Base-by-base conservation (phyloP, 108 stramenopile species). In the Nannochloropsis gaditana region DNA sequence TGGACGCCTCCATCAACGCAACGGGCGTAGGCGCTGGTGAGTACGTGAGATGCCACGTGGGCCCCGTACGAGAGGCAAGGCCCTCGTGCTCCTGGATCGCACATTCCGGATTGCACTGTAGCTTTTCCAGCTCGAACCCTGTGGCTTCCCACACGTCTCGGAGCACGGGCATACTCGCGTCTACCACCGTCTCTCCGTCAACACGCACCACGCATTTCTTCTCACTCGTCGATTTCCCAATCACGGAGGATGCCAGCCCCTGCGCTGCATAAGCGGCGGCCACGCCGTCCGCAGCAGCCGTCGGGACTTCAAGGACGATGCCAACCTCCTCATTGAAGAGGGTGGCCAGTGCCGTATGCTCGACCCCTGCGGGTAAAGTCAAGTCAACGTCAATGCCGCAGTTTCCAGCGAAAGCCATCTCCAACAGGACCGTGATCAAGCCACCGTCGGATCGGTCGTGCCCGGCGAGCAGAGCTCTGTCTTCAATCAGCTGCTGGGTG, bases 321-420 rank as follows among this genome's bases (percentile, higher is more conserved):
- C 86, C 86, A 41, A 80, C 93, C 92, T 98, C 99, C 91, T 99
- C 99, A 91, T 91, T 94, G 91, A 98, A 99, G 43, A 97, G 93
- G 44, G 93, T 90, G 45, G 88, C 93, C 79, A 98, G 91, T 73
- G 92, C 92, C n/a, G 90, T 93, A 2, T 21, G 5, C n/a, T 90
- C 86, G 10, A 88, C 90, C n/a, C 88, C 92, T 19, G 79, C 85
- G 5, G 92, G 86, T 79, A 83, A 47, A 43, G 95, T 95, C 41
- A 98, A 85, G 81, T 91, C 88, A 21, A 96, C 95, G 44, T 93
- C 92, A 43, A 99, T 90, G 50, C 96, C 95, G 90, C 97, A 96
- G 89, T 97, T 96, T 80, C 99, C 99, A 5, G 97, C 95, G 86
- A 99, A 96, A 5, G 99, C 99, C 99, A 99, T 99, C 90, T 99